A percentile compares a stretch with the other conserved stretches of the same genome.
These are phyloP conservation scores for Larix sibirica DNA, from an alignment of 83 land plant species.

Conservation along the genomic window DNA sequence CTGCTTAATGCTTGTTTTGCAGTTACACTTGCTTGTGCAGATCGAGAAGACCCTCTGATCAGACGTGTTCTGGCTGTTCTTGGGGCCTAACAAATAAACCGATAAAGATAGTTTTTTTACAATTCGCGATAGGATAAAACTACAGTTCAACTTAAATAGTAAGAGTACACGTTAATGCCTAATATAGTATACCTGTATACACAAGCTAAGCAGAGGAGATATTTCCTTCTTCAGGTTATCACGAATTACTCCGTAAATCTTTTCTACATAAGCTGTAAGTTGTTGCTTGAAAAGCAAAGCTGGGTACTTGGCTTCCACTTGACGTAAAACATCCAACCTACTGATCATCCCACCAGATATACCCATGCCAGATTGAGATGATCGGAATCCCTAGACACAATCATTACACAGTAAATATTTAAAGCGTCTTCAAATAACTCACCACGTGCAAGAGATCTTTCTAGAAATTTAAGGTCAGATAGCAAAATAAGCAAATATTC, in stretches of 20 bases:
- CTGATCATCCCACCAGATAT: conserved; percentile 59
- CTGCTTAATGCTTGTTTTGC: conserved; percentile 74
- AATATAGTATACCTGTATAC: conserved; percentile 66
- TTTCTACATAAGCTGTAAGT: conserved; percentile 83
- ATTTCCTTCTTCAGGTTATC: conserved; percentile 90
- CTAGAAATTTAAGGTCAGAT: background rate
- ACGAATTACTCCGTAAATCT: conserved; percentile 81
- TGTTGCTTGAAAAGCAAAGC: conserved; percentile 93
- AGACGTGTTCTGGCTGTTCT: conserved; percentile 60
- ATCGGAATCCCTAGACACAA: conserved; percentile 44
- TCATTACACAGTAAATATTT: background rate
- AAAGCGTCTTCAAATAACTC: background rate
- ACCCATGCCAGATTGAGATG: conserved; percentile 44
- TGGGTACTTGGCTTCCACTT: conserved; percentile 86
- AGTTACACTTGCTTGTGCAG: conserved; percentile 41
- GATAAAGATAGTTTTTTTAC: background rate
- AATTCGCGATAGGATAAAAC: background rate
- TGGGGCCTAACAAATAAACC: conserved; percentile 62
- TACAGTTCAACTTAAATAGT: background rate
- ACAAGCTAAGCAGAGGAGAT: conserved; percentile 59
- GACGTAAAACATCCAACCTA: conserved; percentile 43
- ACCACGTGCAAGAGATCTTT: background rate
- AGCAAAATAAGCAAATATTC: background rate
- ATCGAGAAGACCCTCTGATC: conserved; percentile 50
- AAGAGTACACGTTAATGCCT: background rate